Percentiles rank a stretch among this genome's conserved stretches.
These are phyloP conservation scores for Arthrinium puccinioides DNA, from an alignment of 2,329 filamentous ascomycete species.

Conservation along the genomic window DNA sequence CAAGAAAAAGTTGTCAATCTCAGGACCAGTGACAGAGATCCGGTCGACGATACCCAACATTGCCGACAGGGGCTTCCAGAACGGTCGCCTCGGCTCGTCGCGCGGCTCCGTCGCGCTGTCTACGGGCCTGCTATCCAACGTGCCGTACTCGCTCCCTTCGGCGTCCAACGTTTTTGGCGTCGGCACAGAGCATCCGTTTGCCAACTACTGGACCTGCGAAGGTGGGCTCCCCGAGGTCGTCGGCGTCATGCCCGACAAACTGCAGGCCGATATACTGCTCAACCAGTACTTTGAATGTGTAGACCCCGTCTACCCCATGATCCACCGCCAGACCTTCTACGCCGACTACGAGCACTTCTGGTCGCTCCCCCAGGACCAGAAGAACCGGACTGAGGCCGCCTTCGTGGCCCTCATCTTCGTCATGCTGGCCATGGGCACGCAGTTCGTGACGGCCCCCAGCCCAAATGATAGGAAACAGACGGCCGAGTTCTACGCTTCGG, in stretches of 20 bases:
- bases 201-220: constrained; percentile 78
- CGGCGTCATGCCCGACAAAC: constrained; percentile 65
- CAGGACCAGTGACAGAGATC: constrained; percentile 23
- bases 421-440: constrained; percentile 71
- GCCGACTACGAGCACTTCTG: constrained; percentile 75
- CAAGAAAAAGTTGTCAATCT: constrained; percentile 39
- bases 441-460: constrained; percentile 59
- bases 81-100: constrained; percentile 33
- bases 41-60: constrained; percentile 42
- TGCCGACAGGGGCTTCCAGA: constrained; percentile 44
- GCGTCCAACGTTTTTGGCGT: constrained; percentile 77
- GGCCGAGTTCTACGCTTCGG: constrained; percentile 75
- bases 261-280: constrained; percentile 66
- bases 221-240: constrained; percentile 71
- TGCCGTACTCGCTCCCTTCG: constrained; percentile 63
- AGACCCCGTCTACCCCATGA: constrained; percentile 75
- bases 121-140: constrained; percentile 60
- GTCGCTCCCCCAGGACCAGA: constrained; percentile 51
- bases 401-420: constrained; percentile 68
- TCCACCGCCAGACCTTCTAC: constrained; percentile 68
- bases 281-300: constrained; percentile 61
- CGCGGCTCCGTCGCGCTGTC: constrained; percentile 47
- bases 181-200: constrained; percentile 70
- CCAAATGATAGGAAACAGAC: constrained; percentile 62
- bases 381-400: constrained; percentile 55